Evolutionary conservation across 768 basidiomycete genomes (phyloP), one percentile per base, ranked within the genome.

Genomic region (Pholiota conissans): DNA sequence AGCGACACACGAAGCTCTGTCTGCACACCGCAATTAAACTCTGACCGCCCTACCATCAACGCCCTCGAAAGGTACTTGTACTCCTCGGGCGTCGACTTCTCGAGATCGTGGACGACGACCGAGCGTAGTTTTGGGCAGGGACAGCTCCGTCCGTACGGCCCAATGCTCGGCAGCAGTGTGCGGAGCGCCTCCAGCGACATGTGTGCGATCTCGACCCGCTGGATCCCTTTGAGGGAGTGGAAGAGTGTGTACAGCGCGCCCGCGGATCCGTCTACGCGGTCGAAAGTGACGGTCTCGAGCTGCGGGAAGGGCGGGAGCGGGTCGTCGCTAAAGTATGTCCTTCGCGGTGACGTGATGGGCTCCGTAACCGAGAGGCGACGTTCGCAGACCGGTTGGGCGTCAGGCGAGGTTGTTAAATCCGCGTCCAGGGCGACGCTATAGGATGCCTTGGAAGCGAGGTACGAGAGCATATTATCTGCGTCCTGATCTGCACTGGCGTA

Each of bases 401-500:
- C 18, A 29, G 51, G 16, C 32, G 28, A 26, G 27, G 34, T 22
- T 18, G 22, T 29, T 5, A 26, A n/a, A 6, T 42, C 53, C n/a
- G n/a, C n/a, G n/a, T n/a, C n/a, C 28, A 39, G 29, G 14, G 32
- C 32, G 27, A 46, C 50, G 26, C 53, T 49, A 9, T 50, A 50
- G 24, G 58, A 67, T 22, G 65, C 64, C 46, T 74, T 71, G n/a
- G 74, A 73, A 1, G 69, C 76, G 35, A 74, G 61, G 65, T 74
- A 76, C 48, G 67, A 64, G 18, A 78, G 65, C 22, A 84, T 64
- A 49, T 66, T 67, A 24, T 71, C 67, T 1, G 73, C 76, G 56
- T 83, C 65, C 8, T 73, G 74, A n/a, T 72, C 71, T 14, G 72
- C 68, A 52, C 73, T 74, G 24, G 69, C 74, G 16, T 77, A 74